Percentiles rank a stretch among this genome's conserved stretches.
phyloP scores from a whole-genome alignment of 2,329 filamentous ascomycete genomes.

The Curvularia spicifera region DNA sequence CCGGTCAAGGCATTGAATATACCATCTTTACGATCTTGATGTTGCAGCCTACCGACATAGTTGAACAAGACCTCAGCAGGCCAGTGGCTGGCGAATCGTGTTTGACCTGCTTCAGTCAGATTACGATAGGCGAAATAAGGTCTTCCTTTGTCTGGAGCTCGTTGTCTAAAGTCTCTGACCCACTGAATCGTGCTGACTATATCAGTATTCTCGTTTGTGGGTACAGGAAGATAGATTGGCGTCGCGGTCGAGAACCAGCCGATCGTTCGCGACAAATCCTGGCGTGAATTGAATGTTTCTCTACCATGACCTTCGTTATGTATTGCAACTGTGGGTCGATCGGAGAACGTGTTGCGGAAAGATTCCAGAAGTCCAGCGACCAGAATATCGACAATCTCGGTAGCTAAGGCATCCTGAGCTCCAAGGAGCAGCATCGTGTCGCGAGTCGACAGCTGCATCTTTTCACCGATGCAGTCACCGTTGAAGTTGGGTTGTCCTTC shows the following conservation, averaged over 20 bases:
- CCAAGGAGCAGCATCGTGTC: conserved; percentile 44
- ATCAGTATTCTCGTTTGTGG: conserved; percentile 34
- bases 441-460: conserved; percentile 39
- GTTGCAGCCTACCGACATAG: conserved; percentile 42
- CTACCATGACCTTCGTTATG: conserved; percentile 59
- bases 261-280: conserved; percentile 58
- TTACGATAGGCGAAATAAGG: conserved; percentile 42
- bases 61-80: conserved; percentile 45
- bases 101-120: conserved; percentile 34
- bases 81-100: conserved; percentile 40
- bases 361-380: conserved; percentile 50
- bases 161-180: conserved; percentile 42
- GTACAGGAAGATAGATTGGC: conserved; percentile 37
- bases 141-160: conserved; percentile 42
- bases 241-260: conserved; percentile 59
- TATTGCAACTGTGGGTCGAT: conserved; percentile 51
- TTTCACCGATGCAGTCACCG: conserved; percentile 41
- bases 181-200: conserved; percentile 42
- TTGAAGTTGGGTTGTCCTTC: conserved; percentile 39
- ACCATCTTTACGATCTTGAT: conserved; percentile 40
- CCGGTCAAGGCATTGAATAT: conserved; percentile 33
- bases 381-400: conserved; percentile 48
- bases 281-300: conserved; percentile 53
- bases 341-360: conserved; percentile 53
- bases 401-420: conserved; percentile 43